Percentiles rank a stretch among this genome's conserved stretches.
These are phyloP conservation scores for Liriodendron chinense DNA, from an alignment of 164 flowering plant genomes.

Conservation along the genomic window DNA sequence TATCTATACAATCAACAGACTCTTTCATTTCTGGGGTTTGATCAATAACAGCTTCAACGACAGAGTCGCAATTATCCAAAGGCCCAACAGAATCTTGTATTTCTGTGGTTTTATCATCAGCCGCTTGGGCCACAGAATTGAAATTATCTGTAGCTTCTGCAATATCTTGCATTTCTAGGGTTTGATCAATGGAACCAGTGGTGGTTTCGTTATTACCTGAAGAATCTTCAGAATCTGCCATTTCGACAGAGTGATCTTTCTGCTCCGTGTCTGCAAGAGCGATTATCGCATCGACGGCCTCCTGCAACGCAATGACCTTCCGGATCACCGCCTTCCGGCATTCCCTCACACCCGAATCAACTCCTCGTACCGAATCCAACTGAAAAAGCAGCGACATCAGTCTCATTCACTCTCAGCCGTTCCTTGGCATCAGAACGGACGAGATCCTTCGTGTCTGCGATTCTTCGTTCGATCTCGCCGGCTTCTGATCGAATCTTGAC, in stretches of 20 bases:
- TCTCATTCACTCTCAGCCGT: constrained; percentile 56
- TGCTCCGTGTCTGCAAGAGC: constrained; percentile 4
- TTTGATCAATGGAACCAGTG: background rate
- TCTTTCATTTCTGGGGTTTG: no score
- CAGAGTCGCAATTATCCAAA: no score
- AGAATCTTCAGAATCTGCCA: background rate
- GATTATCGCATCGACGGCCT: constrained; percentile 38
- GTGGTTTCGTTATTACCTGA: background rate
- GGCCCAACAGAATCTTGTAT: background rate
- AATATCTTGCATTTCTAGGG: background rate
- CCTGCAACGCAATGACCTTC: constrained; percentile 66
- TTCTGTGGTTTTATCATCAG: constrained; percentile 1
- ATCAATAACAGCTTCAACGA: no score
- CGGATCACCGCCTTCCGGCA: constrained; percentile 55
- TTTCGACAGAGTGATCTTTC: background rate
- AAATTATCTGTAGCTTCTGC: background rate
- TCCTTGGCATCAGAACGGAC: constrained; percentile 44
- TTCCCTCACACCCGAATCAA: constrained; percentile 55
- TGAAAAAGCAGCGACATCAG: constrained; percentile 57
- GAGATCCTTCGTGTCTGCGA: constrained; percentile 32
- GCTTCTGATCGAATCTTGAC: constrained; percentile 33
- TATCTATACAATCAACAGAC: no score
- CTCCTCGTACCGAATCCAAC: constrained; percentile 63
- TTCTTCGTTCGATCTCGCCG: constrained; percentile 42
- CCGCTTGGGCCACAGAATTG: background rate